Percentiles rank a stretch among this genome's conserved stretches.
Conservation (phyloP, 2,329 filamentous ascomycete genomes). For the Nectriaceae sp. region DNA sequence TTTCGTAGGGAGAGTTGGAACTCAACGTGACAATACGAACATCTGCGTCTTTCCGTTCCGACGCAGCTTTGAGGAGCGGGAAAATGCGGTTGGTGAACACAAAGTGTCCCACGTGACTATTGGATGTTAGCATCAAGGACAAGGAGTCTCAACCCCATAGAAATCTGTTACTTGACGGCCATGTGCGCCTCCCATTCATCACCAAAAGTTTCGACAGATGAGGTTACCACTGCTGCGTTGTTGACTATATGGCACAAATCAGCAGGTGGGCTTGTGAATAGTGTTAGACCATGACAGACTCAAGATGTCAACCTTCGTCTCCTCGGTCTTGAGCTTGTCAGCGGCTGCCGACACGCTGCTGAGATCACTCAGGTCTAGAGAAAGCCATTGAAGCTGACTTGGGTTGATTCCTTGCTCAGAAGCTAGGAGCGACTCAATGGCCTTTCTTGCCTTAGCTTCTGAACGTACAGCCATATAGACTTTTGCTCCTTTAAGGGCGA, state of each 20-base stretch:
- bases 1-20: constrained; percentile 15
- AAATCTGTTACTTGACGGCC: constrained; percentile 18
- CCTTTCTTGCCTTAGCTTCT: constrained; percentile 17
- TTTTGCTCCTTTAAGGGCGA: constrained; percentile 27
- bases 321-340: constrained; percentile 18
- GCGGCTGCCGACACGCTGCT: constrained; percentile 20
- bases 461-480: constrained; percentile 28
- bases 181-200: constrained; percentile 27
- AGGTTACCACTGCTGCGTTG: constrained; percentile 15
- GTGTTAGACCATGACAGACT: constrained; percentile 12
- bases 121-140: constrained; percentile 5
- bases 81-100: constrained; percentile 28
- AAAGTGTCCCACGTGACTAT: constrained; percentile 30
- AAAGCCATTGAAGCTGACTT: constrained; percentile 17
- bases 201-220: constrained; percentile 9
- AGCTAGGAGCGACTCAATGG: constrained; percentile 7
- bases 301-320: constrained; percentile 28
- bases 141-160: too few species aligned
- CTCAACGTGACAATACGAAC: constrained; percentile 27
- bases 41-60: constrained; percentile 14
- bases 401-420: constrained; percentile 10
- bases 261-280: not conserved
- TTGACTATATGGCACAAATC: constrained; percentile 22
- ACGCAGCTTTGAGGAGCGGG: constrained; percentile 26
- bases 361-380: constrained; percentile 26